Evolutionary conservation across 2,329 filamentous ascomycete species (phyloP).

Genomic region (Colletotrichum sp.): DNA sequence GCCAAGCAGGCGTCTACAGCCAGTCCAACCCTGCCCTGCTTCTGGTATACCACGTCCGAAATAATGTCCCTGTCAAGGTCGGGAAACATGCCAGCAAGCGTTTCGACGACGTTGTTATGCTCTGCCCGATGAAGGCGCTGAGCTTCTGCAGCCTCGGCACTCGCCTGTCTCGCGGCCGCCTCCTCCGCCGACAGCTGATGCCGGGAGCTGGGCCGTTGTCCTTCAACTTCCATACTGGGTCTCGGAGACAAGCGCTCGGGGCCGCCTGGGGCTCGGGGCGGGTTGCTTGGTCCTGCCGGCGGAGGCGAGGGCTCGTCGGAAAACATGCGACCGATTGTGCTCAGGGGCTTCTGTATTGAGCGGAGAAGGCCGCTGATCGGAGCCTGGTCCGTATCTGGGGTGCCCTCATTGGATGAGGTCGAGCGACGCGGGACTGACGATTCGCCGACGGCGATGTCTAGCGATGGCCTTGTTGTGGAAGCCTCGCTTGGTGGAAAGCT

Average conservation of each 20-base stretch:
- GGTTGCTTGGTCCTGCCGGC: conserved; percentile 31
- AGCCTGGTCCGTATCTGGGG: conserved; percentile 65
- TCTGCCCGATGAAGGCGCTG: conserved; percentile 82
- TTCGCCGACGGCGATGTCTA: conserved; percentile 26
- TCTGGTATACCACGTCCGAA: conserved; percentile 94
- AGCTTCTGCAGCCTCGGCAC: conserved; percentile 87
- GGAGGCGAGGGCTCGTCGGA: conserved; percentile 64
- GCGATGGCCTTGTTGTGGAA: conserved; percentile 33
- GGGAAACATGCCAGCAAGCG: conserved; percentile 94
- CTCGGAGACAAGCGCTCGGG: conserved; percentile 35
- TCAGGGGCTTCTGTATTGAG: conserved; percentile 89
- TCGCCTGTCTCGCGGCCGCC: conserved; percentile 87
- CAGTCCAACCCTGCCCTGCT: conserved; percentile 87
- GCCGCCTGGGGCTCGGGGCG: conserved; percentile 42
- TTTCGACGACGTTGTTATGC: conserved; percentile 91
- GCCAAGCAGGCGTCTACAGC: conserved; percentile 88
- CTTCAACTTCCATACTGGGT: conserved; percentile 31
- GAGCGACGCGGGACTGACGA: conserved; percentile 55
- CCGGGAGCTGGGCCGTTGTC: conserved; percentile 28
- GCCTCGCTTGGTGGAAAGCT: conserved; percentile 50
- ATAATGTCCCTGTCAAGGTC: conserved; percentile 94
- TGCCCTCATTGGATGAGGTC: conserved; percentile 57
- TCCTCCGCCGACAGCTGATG: conserved; percentile 74
- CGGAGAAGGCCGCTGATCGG: conserved; percentile 85
- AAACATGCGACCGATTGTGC: conserved; percentile 94